Evolutionary conservation across 176 grass and related monocot species (phyloP).

Genomic region (Zea mays): Zm-B73-REFERENCE-NAM-5.0 NC_050103.1:139682001-139682500

Average conservation of each 20-base stretch:
- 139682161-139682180: neutral
- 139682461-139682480: neutral
- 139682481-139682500: neutral
- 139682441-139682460: neutral
- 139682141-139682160: neutral
- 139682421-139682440: neutral
- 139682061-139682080: neutral
- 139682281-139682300: slow-evolving; percentile 1
- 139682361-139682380: neutral
- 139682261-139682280: neutral
- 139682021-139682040: neutral
- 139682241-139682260: neutral
- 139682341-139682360: no score
- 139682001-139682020: neutral
- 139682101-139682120: neutral
- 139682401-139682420: neutral
- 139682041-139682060: neutral
- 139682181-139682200: neutral
- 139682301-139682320: neutral
- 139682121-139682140: neutral
- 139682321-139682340: neutral
- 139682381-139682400: neutral
- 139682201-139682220: neutral
- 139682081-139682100: neutral
- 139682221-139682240: neutral